Conservation (phyloP, 2,329 filamentous ascomycete species). For the Fulvia fulva region DNA sequence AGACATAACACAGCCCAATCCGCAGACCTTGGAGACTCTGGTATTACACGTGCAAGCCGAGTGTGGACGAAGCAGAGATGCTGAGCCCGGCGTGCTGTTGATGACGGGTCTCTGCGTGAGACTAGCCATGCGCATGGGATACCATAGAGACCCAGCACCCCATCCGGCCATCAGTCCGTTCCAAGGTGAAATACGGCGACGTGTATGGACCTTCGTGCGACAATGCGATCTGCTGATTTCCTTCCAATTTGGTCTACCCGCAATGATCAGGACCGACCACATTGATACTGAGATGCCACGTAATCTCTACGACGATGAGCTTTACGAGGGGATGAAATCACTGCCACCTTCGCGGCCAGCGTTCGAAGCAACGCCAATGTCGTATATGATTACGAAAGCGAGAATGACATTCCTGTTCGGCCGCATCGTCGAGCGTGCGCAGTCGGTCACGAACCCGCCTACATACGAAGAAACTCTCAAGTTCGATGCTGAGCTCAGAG, state of each 20-base stretch:
- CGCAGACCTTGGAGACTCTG: slow-evolving; percentile 74
- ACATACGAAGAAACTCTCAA: slow-evolving; percentile 61
- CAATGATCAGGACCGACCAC: slow-evolving; percentile 69
- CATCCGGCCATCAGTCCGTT: slow-evolving; percentile 69
- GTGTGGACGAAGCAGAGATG: slow-evolving; percentile 68
- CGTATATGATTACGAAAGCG: slow-evolving; percentile 74
- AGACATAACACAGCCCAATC: slow-evolving; percentile 71
- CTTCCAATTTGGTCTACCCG: slow-evolving; percentile 59
- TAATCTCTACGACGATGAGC: slow-evolving; percentile 78
- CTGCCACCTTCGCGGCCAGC: slow-evolving; percentile 64
- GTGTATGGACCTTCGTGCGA: slow-evolving; percentile 64
- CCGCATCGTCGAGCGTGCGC: slow-evolving; percentile 64
- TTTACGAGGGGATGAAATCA: slow-evolving; percentile 63
- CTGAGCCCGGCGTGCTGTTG: slow-evolving; percentile 63
- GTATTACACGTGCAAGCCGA: slow-evolving; percentile 73
- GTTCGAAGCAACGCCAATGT: slow-evolving; percentile 69
- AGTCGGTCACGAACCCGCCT: slow-evolving; percentile 56
- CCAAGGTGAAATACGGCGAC: slow-evolving; percentile 67
- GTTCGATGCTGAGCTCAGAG: slow-evolving; percentile 55
- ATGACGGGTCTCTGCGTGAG: slow-evolving; percentile 58
- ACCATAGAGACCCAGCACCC: slow-evolving; percentile 73
- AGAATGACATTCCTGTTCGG: slow-evolving; percentile 66
- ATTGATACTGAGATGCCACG: slow-evolving; percentile 71
- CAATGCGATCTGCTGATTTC: slow-evolving; percentile 75
- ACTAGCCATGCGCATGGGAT: slow-evolving; percentile 68